Percentiles rank a stretch among this genome's conserved stretches.
Evolutionary conservation across 768 basidiomycete genomes (phyloP).

Genomic region (Pholiota conissans): DNA sequence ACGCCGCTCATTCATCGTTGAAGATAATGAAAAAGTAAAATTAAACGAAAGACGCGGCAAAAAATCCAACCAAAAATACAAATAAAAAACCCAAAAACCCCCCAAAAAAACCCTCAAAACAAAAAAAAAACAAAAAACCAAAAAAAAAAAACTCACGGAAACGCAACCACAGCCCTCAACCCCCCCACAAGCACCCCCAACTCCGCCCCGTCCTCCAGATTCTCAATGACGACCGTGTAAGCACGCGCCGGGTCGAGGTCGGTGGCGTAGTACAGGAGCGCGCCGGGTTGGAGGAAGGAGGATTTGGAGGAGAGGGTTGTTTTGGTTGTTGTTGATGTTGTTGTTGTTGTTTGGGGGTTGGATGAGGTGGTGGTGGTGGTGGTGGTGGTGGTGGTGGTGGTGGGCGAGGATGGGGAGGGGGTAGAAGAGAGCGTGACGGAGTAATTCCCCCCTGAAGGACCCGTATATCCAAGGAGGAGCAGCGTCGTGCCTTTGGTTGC

Average conservation of each 20-base stretch:
- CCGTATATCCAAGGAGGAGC: constrained; percentile 58
- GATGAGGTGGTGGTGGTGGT: too few relatives aligned
- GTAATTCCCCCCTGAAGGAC: constrained; percentile 57
- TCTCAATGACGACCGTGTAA: constrained; percentile 57
- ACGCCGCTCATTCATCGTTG: constrained; percentile 1
- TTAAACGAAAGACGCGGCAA: neutral
- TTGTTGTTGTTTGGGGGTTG: too few relatives aligned
- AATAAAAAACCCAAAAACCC: neutral
- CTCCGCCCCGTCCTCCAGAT: constrained; percentile 52
- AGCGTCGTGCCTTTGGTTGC: constrained; percentile 71
- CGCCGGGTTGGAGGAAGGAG: constrained; percentile 48
- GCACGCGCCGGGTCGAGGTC: constrained; percentile 49
- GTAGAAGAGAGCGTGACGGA: constrained; percentile 52
- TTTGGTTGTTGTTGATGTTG: constrained; percentile 37
- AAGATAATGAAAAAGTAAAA: constrained; percentile 1
- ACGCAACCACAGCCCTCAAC: constrained; percentile 43
- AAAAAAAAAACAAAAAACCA: neutral
- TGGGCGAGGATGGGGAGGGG: too few relatives aligned
- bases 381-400: too few relatives aligned
- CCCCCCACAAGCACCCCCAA: constrained; percentile 51
- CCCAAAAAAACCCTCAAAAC: neutral
- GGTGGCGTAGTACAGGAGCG: constrained; percentile 64
- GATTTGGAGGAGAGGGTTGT: constrained; percentile 50
- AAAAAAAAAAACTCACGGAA: constrained; percentile 30
- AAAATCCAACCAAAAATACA: too few relatives aligned